Percentiles rank a stretch among this genome's conserved stretches.
Conservation (phyloP, 495 filamentous ascomycete species). For the Talaromyces nanjingensis region DNA sequence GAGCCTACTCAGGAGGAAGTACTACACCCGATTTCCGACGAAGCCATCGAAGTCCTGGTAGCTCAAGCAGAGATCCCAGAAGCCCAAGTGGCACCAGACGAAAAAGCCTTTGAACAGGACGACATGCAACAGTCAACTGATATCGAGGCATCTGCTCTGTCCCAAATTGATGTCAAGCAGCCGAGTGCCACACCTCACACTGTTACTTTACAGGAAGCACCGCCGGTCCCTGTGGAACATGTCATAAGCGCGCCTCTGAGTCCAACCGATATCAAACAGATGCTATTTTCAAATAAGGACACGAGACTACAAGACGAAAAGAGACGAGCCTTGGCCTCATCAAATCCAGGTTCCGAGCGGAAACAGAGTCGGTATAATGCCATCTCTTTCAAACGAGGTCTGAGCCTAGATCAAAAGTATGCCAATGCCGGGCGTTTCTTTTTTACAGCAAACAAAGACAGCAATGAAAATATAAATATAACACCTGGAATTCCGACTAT, state of each 20-base stretch:
- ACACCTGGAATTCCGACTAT: constrained; percentile 33
- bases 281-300: constrained; percentile 28
- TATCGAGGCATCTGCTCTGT: background rate
- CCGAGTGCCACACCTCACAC: background rate
- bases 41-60: background rate
- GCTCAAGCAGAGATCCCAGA: background rate
- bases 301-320: constrained; percentile 10
- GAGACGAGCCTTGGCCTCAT: background rate
- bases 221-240: constrained; percentile 11
- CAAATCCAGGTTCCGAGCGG: constrained; percentile 12
- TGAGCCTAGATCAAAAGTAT: constrained; percentile 45
- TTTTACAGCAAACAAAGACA: constrained; percentile 21
- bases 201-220: background rate
- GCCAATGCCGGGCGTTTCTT: constrained; percentile 42
- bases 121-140: background rate
- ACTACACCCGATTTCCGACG: background rate
- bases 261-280: constrained; percentile 42
- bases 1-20: background rate
- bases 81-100: background rate
- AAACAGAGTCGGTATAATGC: constrained; percentile 38
- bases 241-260: constrained; percentile 45
- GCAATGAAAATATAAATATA: background rate
- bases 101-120: background rate
- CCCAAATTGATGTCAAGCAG: background rate
- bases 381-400: constrained; percentile 37